Conservation (phyloP, 2,329 filamentous ascomycete genomes). For the Scortechinia acanthostroma region DNA sequence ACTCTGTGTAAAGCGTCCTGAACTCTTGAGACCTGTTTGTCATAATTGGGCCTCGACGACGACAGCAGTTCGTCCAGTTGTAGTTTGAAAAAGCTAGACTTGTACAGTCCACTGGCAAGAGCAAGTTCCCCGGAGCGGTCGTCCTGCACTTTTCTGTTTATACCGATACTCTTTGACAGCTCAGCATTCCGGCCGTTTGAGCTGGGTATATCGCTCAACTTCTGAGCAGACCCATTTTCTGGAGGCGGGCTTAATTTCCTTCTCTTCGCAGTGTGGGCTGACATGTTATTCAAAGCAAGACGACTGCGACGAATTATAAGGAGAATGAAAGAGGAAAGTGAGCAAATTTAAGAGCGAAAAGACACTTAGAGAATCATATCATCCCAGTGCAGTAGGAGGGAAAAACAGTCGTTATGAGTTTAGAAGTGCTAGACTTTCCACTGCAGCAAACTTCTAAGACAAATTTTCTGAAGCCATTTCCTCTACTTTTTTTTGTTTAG, state of each 20-base stretch:
- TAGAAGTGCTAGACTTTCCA: no score
- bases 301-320: no score
- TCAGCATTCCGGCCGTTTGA: background rate
- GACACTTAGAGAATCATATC: no score
- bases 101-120: background rate
- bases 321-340: no score
- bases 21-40: constrained; percentile 34
- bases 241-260: background rate
- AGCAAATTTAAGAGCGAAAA: no score
- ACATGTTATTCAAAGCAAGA: constrained; percentile 1
- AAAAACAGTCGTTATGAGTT: no score
- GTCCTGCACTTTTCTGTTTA: background rate
- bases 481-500: no score
- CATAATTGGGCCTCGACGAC: constrained; percentile 43
- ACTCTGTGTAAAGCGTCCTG: constrained; percentile 40
- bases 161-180: background rate
- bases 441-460: no score
- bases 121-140: background rate
- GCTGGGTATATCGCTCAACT: background rate
- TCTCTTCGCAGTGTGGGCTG: background rate
- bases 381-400: no score
- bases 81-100: constrained; percentile 41
- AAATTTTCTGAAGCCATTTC: no score
- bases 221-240: background rate
- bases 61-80: constrained; percentile 52